phyloP scores from a whole-genome alignment of 1,139 yeast species.

The Candida glucosophila region DNA sequence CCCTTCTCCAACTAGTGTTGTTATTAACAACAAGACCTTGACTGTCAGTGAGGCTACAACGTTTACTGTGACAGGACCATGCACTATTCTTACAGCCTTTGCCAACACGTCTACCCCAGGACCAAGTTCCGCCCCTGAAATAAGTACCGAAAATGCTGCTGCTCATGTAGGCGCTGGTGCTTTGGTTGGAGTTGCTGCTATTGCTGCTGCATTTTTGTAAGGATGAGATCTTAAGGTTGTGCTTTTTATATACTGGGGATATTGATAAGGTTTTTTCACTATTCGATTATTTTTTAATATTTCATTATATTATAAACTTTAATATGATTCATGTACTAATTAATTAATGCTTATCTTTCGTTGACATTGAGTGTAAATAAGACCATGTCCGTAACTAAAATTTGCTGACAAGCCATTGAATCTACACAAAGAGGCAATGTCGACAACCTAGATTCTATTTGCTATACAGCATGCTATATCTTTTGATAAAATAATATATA shows the following conservation, averaged over 20 bases:
- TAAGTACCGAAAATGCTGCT: slow-evolving; percentile 11
- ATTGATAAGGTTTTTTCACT: too few species aligned
- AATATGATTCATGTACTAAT: too few species aligned
- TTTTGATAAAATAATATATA: slow-evolving; percentile 67
- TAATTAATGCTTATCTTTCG: too few species aligned
- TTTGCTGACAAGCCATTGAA: too few species aligned
- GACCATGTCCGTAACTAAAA: too few species aligned
- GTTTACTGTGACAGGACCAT: slow-evolving; percentile 38
- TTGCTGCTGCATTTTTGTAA: slow-evolving; percentile 44
- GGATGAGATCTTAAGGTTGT: too few species aligned
- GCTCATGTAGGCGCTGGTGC: slow-evolving; percentile 36
- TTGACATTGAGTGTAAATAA: too few species aligned
- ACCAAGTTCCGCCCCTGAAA: slow-evolving; percentile 10
- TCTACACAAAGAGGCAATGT: too few species aligned
- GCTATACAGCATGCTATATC: slow-evolving; percentile 10
- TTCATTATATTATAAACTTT: too few species aligned
- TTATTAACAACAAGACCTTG: slow-evolving; percentile 39
- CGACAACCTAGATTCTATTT: too few species aligned
- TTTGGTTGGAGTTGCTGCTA: slow-evolving; percentile 43
- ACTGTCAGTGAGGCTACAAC: slow-evolving; percentile 40
- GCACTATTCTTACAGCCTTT: slow-evolving; percentile 41
- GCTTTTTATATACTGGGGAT: too few species aligned
- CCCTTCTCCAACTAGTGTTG: slow-evolving; percentile 31
- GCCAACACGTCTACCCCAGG: slow-evolving; percentile 13
- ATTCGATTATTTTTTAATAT: too few species aligned